phyloP scores from a whole-genome alignment of 306 rosid species.

The Rosa persica region DNA sequence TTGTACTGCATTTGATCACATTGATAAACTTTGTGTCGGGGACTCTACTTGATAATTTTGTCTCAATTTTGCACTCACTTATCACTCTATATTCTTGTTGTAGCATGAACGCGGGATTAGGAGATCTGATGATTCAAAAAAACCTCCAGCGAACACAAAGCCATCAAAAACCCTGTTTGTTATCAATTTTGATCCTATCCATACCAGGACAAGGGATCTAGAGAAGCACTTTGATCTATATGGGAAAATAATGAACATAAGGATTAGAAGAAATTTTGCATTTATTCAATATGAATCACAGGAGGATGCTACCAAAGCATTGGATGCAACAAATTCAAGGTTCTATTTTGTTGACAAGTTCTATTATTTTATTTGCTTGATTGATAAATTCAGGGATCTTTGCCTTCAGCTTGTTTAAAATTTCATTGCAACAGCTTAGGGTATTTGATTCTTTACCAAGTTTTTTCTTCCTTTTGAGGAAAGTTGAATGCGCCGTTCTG shows the following conservation, averaged over 20 bases:
- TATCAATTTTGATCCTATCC: slow-evolving; percentile 78
- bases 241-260: slow-evolving; percentile 68
- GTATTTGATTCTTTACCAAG: not conserved
- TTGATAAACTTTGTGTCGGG: slow-evolving; percentile 12
- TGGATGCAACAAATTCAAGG: slow-evolving; percentile 78
- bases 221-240: slow-evolving; percentile 78
- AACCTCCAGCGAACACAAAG: slow-evolving; percentile 53
- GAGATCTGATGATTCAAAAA: slow-evolving; percentile 59
- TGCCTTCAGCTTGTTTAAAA: not conserved
- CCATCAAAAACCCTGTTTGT: slow-evolving; percentile 80
- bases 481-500: not conserved
- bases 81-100: slow-evolving; percentile 31
- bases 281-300: slow-evolving; percentile 72
- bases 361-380: not conserved
- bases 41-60: slow-evolving; percentile 13
- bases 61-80: slow-evolving; percentile 15
- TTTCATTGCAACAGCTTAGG: not conserved
- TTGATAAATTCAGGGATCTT: slow-evolving; percentile 1
- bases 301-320: slow-evolving; percentile 78
- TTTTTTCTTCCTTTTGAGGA: not conserved
- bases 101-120: slow-evolving; percentile 78
- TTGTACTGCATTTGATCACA: not conserved
- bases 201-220: slow-evolving; percentile 77
- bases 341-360: slow-evolving; percentile 31
- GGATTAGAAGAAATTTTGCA: slow-evolving; percentile 86